Base-by-base conservation (phyloP, 2,329 filamentous ascomycete genomes). In the Colletotrichum lini region DNA sequence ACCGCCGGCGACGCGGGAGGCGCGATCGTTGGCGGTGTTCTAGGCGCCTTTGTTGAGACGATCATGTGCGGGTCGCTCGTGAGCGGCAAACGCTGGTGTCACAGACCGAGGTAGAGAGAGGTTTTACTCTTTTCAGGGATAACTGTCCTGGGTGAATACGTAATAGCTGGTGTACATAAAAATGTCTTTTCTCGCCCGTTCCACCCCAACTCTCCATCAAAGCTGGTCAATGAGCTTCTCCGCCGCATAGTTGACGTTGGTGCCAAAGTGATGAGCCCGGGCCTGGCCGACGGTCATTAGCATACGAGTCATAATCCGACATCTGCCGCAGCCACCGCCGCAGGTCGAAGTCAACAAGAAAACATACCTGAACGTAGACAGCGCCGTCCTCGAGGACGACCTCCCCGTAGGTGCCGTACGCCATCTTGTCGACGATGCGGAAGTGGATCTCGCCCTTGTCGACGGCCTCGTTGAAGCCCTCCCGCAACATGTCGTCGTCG, bases 291-390 rank as follows among this genome's bases (percentile, higher is more conserved):
- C 4, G 12, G 67, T 67, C 42, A 63, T 50, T 40, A 61, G n/a
- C 45, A 10, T 38, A 23, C 6, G 2, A 61, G 30, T 54, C 18
- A 26, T n/a, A 35, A 10, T 9, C 4, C n/a, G 4, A 7, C 23
- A 23, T 3, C n/a, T n/a, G 18, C 35, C 7, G 18, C 18, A 7
- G 40, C 15, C 10, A 4, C 18, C 2, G 12, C 18, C 21, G 30
- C 30, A 9, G 30, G 2, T 35, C 30, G 30, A 30, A 8, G 30
- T 30, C 1, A 30, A 8, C 1, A 8, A 4, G 4, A 35, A 35
- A 21, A 75, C 77, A 75, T 79, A 84, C 83, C 82, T 88, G 85
- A n/a, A 90, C 75, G 68, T 85, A 87, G 26, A 89, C 76, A 40
- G 83, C 77, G 1, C 86, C 87, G 49, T 84, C 83, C 75, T 88